These are phyloP conservation scores for Solanum infundibuliforme DNA, from an alignment of 257 asterid genomes.

Conservation along the genomic window DNA sequence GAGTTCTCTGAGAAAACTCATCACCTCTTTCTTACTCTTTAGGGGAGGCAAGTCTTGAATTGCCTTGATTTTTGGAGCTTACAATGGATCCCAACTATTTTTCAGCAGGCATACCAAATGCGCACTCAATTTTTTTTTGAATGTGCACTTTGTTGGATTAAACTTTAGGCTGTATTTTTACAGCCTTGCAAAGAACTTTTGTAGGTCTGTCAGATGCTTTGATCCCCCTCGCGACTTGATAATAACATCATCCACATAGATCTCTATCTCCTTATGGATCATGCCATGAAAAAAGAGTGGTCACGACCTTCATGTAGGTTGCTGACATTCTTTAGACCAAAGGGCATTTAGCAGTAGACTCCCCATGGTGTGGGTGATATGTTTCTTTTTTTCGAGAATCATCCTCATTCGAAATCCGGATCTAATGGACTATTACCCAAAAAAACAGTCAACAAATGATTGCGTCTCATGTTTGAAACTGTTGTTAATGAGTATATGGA, in stretches of 20 bases:
- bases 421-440: not conserved
- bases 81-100: not conserved
- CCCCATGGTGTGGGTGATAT: not conserved
- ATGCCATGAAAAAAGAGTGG: not conserved
- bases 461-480: not conserved
- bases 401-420: not conserved
- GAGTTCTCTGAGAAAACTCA: not conserved
- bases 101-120: not conserved
- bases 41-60: not conserved
- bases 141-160: not conserved
- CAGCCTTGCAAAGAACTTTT: not conserved
- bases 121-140: not conserved
- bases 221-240: not conserved
- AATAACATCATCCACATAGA: not conserved
- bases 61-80: not conserved
- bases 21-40: not conserved
- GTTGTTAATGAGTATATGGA: not conserved
- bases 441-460: not conserved
- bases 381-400: no score
- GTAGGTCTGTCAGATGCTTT: not conserved
- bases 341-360: not conserved
- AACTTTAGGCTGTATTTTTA: not conserved
- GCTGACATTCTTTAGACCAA: not conserved
- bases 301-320: not conserved
- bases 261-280: not conserved